phyloP scores from a whole-genome alignment of 305 asterid genomes.

The Plantago coronopus region DNA sequence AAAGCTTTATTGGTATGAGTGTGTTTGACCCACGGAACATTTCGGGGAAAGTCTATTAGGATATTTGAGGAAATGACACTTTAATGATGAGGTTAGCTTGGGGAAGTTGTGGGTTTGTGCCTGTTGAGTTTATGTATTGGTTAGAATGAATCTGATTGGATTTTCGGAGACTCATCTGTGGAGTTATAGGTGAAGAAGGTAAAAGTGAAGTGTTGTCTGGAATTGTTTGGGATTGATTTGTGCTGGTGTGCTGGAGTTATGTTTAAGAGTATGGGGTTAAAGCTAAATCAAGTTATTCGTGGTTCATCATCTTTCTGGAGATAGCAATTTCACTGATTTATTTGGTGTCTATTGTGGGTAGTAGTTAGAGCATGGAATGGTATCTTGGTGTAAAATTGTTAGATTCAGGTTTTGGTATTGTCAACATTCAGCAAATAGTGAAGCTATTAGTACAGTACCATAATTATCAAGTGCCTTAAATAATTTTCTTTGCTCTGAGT shows the following conservation, averaged over 20 bases:
- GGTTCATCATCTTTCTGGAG: background rate
- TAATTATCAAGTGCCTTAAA: constrained; percentile 1
- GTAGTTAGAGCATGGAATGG: constrained; percentile 5
- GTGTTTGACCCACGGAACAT: no score
- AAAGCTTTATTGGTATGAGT: background rate
- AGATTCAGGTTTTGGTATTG: background rate
- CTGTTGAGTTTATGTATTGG: background rate
- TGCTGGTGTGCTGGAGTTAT: background rate
- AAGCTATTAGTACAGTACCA: no score
- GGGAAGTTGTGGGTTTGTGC: background rate
- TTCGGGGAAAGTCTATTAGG: background rate
- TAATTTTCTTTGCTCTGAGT: background rate
- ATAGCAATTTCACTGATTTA: background rate
- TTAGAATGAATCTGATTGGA: no score
- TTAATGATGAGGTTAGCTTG: background rate
- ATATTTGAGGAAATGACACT: no score
- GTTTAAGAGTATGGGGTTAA: background rate
- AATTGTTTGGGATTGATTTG: background rate
- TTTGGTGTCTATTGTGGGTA: constrained; percentile 11
- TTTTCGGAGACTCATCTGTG: no score
- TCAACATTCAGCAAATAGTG: background rate
- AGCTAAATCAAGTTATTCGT: background rate
- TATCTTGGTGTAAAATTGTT: constrained; percentile 13
- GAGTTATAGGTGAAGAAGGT: background rate
- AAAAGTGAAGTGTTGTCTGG: background rate